Base-by-base conservation (phyloP, 768 basidiomycete species). In the Psilocybe cubensis region DNA sequence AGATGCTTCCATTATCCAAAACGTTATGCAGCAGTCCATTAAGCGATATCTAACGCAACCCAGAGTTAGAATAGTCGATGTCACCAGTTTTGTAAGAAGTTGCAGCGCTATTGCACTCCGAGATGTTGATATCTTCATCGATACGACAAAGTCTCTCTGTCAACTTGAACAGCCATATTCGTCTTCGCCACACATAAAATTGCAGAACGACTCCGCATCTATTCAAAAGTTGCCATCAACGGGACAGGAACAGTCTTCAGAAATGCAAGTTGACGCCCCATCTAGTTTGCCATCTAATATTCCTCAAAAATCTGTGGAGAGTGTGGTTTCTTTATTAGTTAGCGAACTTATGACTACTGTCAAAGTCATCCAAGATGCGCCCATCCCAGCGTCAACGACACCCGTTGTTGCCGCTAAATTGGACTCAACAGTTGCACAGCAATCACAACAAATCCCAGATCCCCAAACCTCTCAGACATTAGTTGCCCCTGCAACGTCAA, bases 81-180 rank as follows among this genome's bases (percentile, higher is more conserved):
- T 91, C 29, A 73, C 75, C 21, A 82, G 81, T 56, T 97, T 88
- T 71, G 81, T 96, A 52, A 87, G 88, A 25, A 85, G 83, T 62
- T 88, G 89, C 67, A 88, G 83, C 62, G 83, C 89, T 23, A 83
- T 91, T 66, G 95, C 93, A 0, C 76, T 96, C 52, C 88, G 97
- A 25, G 88, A 96, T 68, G 82, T 92, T 0, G 74, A 79, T 29
- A 72, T 81, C 20, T 98, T 98, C 76, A 76, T 97, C 45, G 78
- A 89, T 45, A 83, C 85, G 3, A 85, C 91, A 1, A 81, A 84
- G 54, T 79, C 85, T 3, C 74, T 91, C 23, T 94, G 92, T 67
- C 81, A 85, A 57, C 79, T 98, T 25, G 82, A 83, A 29, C 79
- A 85, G 27, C 89, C 93, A 0, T 89, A 79, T 57, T 74, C 84